Conservation (phyloP, 129 eudicot genomes). For the Lactuca saligna region DNA sequence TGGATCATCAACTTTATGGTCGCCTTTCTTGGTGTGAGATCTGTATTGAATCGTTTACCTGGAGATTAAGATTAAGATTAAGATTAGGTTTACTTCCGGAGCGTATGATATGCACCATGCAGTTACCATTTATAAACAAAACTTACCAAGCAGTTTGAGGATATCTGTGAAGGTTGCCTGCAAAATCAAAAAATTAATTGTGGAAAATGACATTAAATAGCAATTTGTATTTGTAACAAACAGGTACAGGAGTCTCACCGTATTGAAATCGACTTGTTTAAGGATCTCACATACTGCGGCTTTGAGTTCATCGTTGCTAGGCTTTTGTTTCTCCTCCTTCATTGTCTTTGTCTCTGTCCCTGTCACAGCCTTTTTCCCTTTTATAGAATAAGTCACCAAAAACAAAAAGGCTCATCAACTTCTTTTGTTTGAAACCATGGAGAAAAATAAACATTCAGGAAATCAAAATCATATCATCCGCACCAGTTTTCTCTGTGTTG, state of each 20-base stretch:
- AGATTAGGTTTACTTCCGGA: not conserved
- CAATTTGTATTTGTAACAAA: too few species aligned
- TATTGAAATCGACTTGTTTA: constrained; percentile 86
- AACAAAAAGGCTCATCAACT: not conserved
- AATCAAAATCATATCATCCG: not conserved
- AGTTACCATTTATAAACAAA: too few species aligned
- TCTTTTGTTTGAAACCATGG: too few species aligned
- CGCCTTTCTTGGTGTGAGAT: constrained; percentile 62
- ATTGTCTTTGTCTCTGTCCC: constrained; percentile 65
- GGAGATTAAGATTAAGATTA: constrained; percentile 9
- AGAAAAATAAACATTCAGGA: too few species aligned
- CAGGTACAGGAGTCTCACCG: constrained; percentile 60
- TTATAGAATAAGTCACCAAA: constrained; percentile 8
- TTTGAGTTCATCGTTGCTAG: constrained; percentile 73
- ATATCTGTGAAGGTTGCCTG: constrained; percentile 97
- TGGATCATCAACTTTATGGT: constrained; percentile 71
- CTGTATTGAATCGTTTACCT: constrained; percentile 59
- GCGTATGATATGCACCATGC: not conserved
- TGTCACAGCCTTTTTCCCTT: constrained; percentile 63
- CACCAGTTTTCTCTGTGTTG: constrained; percentile 61
- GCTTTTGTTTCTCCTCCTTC: constrained; percentile 62
- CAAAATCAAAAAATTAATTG: constrained; percentile 27
- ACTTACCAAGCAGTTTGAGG: constrained; percentile 76
- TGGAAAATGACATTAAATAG: not conserved
- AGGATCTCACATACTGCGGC: constrained; percentile 67